These are phyloP conservation scores for Beauveria sp. DNA, from an alignment of 2,329 filamentous ascomycete species.

Conservation along the genomic window DNA sequence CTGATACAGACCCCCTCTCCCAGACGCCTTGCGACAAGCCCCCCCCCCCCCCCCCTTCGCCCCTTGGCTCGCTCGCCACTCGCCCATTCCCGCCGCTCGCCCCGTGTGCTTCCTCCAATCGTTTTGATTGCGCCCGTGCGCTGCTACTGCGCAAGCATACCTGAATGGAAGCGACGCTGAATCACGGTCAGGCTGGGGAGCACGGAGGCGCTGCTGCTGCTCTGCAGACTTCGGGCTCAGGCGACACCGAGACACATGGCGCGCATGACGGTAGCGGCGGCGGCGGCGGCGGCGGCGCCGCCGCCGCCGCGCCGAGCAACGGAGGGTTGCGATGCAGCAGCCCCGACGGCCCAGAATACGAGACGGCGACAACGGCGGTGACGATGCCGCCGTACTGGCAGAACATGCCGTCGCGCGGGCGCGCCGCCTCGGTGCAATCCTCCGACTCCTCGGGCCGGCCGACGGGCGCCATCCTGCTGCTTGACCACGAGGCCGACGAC, in stretches of 20 bases:
- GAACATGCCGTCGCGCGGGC: slow-evolving; percentile 26
- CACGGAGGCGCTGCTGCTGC: neutral
- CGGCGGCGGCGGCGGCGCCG: neutral
- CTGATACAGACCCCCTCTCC: neutral
- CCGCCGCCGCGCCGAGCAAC: too few relatives aligned
- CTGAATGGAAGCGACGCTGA: neutral
- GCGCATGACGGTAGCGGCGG: neutral
- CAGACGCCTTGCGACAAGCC: neutral
- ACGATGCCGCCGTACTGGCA: slow-evolving; percentile 40
- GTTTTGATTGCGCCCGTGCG: neutral
- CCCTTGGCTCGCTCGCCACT: neutral
- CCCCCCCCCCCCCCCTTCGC: neutral
- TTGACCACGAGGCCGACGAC: slow-evolving; percentile 52
- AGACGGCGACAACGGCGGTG: slow-evolving; percentile 17
- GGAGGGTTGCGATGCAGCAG: too few relatives aligned
- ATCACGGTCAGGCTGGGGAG: neutral
- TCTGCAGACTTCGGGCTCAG: neutral
- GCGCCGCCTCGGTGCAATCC: slow-evolving; percentile 38
- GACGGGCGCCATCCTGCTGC: slow-evolving; percentile 50
- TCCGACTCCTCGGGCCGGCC: slow-evolving; percentile 43
- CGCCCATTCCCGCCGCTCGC: neutral
- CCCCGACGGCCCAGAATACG: too few relatives aligned
- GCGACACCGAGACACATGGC: neutral
- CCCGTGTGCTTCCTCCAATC: neutral
- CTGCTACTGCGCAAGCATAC: neutral